Evolutionary conservation across 2,329 filamentous ascomycete species (phyloP), one percentile per base, ranked within the genome.

Genomic region (Trichoderma lentiforme): DNA sequence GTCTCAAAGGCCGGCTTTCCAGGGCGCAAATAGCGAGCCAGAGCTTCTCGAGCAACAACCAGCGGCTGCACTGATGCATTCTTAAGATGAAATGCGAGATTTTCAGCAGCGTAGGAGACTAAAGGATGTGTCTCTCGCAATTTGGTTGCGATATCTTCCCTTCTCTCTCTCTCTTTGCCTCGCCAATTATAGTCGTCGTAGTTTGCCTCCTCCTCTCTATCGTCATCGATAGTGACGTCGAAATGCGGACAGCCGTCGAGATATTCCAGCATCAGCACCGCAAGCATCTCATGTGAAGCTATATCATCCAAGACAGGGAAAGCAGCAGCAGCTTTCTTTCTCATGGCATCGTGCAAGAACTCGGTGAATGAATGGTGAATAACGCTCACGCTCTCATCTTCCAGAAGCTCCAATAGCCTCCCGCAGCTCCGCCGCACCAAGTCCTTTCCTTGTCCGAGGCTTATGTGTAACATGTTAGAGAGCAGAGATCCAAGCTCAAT

Each of bases 381-480:
- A 36, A 63, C 60, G 14, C 60, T 63, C 32, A 63, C 60, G 60
- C 60, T 63, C 34, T 63, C 60, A 28, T 63, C 60, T 63, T 63
- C 60, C 34, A 63, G 5, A 24, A 63, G 60, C 26, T 63, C 60
- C 60, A 63, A 26, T 28, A 63, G 14, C 18, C 60, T 63, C 2
- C 60, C 60, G 21, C 60, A 63, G 9, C 60, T 63, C 14, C 6
- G 60, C 32, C 60, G 60, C 34, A 43, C 60, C 32, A 63, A 43
- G 34, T 63, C 60, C 21, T 63, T 63, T 63, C 60, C 60, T n/a
- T 63, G 60, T 24, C 21, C n/a, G 11, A 53, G 47, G 12, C 21
- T 24, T 53, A 53, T 53, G 18, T 53, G n/a, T 11, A 63, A 34
- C 60, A 63, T 63, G 5, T 63, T 63, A 24, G 60, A 63, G 21